Evolutionary conservation across 2,329 filamentous ascomycete species (phyloP), one percentile per base, ranked within the genome.

Genomic region (Aspergillus aculeatinus): DNA sequence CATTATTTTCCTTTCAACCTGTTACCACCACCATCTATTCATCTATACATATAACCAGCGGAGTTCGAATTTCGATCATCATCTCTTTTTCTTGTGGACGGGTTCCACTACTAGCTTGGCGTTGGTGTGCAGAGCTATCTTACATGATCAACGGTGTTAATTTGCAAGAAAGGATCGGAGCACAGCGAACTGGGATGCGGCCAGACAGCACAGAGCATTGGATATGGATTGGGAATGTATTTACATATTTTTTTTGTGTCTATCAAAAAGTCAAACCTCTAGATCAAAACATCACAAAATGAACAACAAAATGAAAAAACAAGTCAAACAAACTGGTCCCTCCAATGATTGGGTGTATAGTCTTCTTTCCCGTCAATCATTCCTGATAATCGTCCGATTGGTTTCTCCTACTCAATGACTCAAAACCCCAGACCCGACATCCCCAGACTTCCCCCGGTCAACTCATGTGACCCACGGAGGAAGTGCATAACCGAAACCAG

Each of bases 1-100:
- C 50, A 10, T 35, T 16, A 5, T 12, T 35, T 35, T 35, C 12
- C 5, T 44, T 44, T 44, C 39, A n/a, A 16, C 39, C 6, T 44
- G 39, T 29, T 59, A 49, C 33, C 33, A 42, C 29, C 23, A 19
- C 23, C 31, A 55, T 55, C 33, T 35, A 16, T 33, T 55, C 53
- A 55, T 55, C 48, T 29, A 48, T 33, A 55, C 48, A 55, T 47
- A 55, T 55, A 48, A 21, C 21, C 42, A 44, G 52, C 52, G 53
- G 53, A 55, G 53, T 55, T 47, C 27, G 33, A 29, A 19, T 21
- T 48, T 44, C 53, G 39, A 48, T 44, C 48, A 44, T 44, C 39
- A 19, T 44, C 16, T 44, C 12, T 35, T 14, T 19, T 44, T 44
- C 39, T 29, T n/a, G 39, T 48, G 47, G 42, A 55, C 48, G 7